Evolutionary conservation across 1,139 yeast species (phyloP), one percentile per base, ranked within the genome.

Genomic region (Sugiyamaella grinbergsii): DNA sequence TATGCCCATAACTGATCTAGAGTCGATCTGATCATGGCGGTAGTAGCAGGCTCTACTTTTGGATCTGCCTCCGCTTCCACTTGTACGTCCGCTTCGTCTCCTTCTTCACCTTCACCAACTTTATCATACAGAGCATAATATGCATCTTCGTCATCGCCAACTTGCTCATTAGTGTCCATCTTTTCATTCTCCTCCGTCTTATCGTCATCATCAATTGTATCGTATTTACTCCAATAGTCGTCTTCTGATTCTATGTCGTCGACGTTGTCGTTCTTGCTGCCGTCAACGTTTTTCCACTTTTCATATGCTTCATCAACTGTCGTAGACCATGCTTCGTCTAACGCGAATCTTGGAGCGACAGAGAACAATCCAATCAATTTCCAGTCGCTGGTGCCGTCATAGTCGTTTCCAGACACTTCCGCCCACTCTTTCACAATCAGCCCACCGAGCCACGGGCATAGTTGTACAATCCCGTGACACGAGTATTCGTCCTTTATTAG

Each of bases 141-240:
- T 5, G 42, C 36, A 15, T 44, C 42, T 11, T 44, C 49, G 22
- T 36, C 32, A 29, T 38, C 38, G 3, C 18, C 13, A 19, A n/a
- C 19, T 16, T 20, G 8, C 15, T 32, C 22, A 10, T 31, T 13
- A 26, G n/a, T 22, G 11, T 34, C 26, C 13, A 32, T 4, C 22
- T 39, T 38, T 28, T 39, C 13, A 15, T 37, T 46, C 28, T 46
- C 44, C 6, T 38, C 34, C 23, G 20, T 32, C 15, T 39, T 39
- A 5, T 46, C 49, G 3, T 49, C 53, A 8, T 53, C 56, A 19
- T 51, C 55, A 24, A 49, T 53, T n/a, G 50, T 50, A 13, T 42
- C 51, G 18, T 50, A 40, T 28, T 47, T 40, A 22, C 37, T 47
- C 51, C 51, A 47, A 34, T 51, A 49, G 18, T 47, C 50, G 24